A percentile compares a stretch with the other conserved stretches of the same genome.
Conservation (phyloP, 2,329 filamentous ascomycete genomes). For the Colletotrichum lini region DNA sequence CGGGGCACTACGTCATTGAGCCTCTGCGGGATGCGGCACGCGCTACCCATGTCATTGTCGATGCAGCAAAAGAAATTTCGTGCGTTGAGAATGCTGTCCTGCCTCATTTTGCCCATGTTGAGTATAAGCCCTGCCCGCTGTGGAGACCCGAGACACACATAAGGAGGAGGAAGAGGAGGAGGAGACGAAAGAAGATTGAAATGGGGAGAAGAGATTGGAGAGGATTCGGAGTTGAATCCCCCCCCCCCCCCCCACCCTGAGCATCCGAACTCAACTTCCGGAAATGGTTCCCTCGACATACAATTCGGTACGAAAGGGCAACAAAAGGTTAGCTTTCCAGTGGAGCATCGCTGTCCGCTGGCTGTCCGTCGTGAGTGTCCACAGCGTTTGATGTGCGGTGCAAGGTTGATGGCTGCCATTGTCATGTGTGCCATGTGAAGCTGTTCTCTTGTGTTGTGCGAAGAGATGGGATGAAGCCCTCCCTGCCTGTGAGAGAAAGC, state of each 20-base stretch:
- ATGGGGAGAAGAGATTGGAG: background rate
- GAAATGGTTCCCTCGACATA: conserved; percentile 6
- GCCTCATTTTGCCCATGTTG: conserved; percentile 26
- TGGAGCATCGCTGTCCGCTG: conserved; percentile 16
- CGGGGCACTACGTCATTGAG: conserved; percentile 39
- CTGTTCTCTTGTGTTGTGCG: background rate
- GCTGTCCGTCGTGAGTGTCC: background rate
- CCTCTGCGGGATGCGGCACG: conserved; percentile 34
- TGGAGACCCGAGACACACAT: background rate
- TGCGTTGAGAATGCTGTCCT: conserved; percentile 20
- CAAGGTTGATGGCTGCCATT: conserved; percentile 24
- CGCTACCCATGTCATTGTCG: conserved; percentile 15
- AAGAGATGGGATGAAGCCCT: conserved; percentile 5
- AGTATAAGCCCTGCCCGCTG: background rate
- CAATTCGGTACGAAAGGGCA: background rate
- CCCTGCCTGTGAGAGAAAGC: background rate
- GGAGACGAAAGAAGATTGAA: background rate
- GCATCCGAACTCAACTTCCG: conserved; percentile 17
- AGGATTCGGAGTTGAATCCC: background rate
- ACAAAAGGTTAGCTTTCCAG: conserved; percentile 28
- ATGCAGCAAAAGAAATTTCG: conserved; percentile 33
- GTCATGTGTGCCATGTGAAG: background rate
- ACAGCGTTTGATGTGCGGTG: background rate
- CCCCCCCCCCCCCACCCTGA: background rate
- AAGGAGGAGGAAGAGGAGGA: conserved; percentile 1